These are phyloP conservation scores for Fusarium sp. DNA, from an alignment of 2,329 filamentous ascomycete genomes.

Conservation along the genomic window DNA sequence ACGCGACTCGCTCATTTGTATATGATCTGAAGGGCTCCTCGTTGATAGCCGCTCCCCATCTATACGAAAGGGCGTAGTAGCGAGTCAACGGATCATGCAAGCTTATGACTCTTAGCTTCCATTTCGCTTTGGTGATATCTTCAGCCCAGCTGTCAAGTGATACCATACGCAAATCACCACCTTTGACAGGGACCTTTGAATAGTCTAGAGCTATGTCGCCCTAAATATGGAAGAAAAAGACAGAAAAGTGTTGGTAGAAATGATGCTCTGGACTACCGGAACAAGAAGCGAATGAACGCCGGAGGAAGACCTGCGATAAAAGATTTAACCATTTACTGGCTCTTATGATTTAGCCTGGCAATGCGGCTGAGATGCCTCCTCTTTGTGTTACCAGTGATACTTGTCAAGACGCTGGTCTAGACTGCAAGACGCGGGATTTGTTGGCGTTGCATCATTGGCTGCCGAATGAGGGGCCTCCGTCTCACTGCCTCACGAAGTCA, in stretches of 20 bases:
- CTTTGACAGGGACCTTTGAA: neutral
- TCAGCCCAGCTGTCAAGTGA: neutral
- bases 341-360: accelerated
- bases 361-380: neutral
- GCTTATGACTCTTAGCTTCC: neutral
- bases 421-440: neutral
- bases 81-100: neutral
- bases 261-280: neutral
- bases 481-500: neutral
- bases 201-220: neutral
- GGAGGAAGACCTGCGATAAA: no score
- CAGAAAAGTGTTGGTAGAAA: no score
- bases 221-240: accelerated
- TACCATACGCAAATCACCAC: neutral
- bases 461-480: neutral
- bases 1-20: neutral
- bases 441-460: neutral
- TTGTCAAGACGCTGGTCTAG: no score
- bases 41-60: neutral
- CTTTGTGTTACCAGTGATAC: no score
- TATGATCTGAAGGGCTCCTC: neutral
- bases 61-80: neutral
- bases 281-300: neutral
- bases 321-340: no score
- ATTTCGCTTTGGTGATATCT: neutral